Base-by-base conservation (phyloP, 2,329 filamentous ascomycete genomes). In the Aureobasidium zeae region DNA sequence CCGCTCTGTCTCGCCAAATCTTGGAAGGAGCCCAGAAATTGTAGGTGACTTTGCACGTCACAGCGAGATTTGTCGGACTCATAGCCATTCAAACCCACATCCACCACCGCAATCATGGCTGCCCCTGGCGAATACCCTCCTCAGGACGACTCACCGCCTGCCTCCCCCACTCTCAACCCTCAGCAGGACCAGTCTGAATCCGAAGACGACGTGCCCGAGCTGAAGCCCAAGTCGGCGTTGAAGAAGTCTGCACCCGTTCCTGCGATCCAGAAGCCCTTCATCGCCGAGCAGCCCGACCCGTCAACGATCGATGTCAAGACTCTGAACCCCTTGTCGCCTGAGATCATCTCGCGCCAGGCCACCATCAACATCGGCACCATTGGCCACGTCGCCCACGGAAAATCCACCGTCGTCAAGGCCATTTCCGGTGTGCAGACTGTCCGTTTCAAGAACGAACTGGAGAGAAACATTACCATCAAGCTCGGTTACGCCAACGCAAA, bases 401-500 rank as follows among this genome's bases (percentile, higher is more conserved):
- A 96, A 68, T 94, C 86, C 49, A 98, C 91, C 16, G 91, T 98
- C 38, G 91, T 98, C 58, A 98, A 98, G 76, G 91, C 91, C 58
- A 96, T 98, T 58, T 96, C 91, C 2, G 91, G 91, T 51, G 91
- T 98, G 52, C 91, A 98, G 76, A 98, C 91, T 13, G 91, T 98
- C 61, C 80, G 91, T 56, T 98, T 98, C 76, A 98, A 98, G 83
- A 98, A 96, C 72, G 91, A 98, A 71, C 72, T 95, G 69, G 93
- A 96, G 71, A 78, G 91, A 61, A 98, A 98, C 68, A 98, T 98
- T 61, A 98, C 91, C 59, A 98, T 98, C 74, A 98, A 98, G 79
- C 78, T 98, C 58, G 91, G 91, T 64, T 98, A 98, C 66, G 91
- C 91, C 65, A 98, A 98, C 67, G 91, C 91, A 58, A 96, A 98